These are phyloP conservation scores for Plasmodiophora brassicae DNA, from an alignment of 208 protist species.

Conservation along the genomic window DNA sequence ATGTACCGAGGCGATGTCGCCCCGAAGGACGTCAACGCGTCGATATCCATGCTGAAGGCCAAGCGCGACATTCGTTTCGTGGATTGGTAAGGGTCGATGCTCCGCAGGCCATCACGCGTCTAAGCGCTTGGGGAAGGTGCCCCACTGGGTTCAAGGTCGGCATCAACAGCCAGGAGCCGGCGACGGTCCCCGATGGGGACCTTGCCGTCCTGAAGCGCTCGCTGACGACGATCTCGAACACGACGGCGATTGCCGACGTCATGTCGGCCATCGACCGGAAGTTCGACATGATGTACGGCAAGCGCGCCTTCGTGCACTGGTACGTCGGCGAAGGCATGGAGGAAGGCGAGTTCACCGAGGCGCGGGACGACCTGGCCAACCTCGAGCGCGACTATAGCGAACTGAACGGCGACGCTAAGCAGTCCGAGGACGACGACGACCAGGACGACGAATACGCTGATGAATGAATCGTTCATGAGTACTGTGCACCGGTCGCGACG, in stretches of 20 bases:
- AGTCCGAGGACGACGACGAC: neutral
- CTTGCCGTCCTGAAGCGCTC: slow-evolving; percentile 63
- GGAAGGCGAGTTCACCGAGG: slow-evolving; percentile 69
- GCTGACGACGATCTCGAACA: slow-evolving; percentile 63
- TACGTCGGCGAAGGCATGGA: slow-evolving; percentile 74
- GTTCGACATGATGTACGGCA: slow-evolving; percentile 68
- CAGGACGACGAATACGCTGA: neutral
- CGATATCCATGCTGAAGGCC: slow-evolving; percentile 85
- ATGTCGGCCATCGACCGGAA: slow-evolving; percentile 63
- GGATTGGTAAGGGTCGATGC: slow-evolving; percentile 76
- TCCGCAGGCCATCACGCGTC: too few relatives aligned
- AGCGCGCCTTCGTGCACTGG: slow-evolving; percentile 72
- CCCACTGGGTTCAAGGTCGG: slow-evolving; percentile 91
- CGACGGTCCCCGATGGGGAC: slow-evolving; percentile 64
- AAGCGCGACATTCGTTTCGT: slow-evolving; percentile 89
- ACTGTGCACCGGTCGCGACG: too few relatives aligned
- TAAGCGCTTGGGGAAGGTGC: slow-evolving; percentile 66
- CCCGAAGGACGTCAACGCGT: slow-evolving; percentile 89
- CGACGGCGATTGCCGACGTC: slow-evolving; percentile 65
- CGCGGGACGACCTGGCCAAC: slow-evolving; percentile 63
- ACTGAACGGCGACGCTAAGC: too few relatives aligned
- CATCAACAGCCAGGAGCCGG: slow-evolving; percentile 61
- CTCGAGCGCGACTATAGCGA: slow-evolving; percentile 59
- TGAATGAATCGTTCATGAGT: too few relatives aligned
- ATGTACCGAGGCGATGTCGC: slow-evolving; percentile 95